These are phyloP conservation scores for Calonectria pseudoturangicola DNA, from an alignment of 2,329 filamentous ascomycete species.

Conservation along the genomic window DNA sequence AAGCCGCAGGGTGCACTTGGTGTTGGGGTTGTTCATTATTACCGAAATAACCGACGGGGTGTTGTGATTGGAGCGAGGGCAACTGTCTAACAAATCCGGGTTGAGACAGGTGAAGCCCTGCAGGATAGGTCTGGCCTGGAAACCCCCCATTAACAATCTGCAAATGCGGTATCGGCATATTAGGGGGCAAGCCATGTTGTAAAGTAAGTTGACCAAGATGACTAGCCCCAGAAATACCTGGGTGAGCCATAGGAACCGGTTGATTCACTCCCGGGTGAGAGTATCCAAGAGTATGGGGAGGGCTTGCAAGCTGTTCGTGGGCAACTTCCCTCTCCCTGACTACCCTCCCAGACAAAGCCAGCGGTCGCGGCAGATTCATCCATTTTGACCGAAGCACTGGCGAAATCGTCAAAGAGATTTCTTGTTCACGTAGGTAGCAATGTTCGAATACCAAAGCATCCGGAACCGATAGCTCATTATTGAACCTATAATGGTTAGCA, in stretches of 20 bases:
- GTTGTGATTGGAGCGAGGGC: constrained; percentile 15
- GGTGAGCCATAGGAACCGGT: constrained; percentile 20
- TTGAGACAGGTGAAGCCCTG: constrained; percentile 38
- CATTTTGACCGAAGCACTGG: constrained; percentile 59
- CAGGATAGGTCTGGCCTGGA: constrained; percentile 23
- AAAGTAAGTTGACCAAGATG: constrained; percentile 34
- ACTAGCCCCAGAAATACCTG: neutral
- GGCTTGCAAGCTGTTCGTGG: constrained; percentile 11
- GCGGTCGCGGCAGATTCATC: constrained; percentile 35
- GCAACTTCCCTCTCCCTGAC: constrained; percentile 25
- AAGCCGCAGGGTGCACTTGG: neutral
- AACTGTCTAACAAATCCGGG: constrained; percentile 31
- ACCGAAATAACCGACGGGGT: constrained; percentile 23
- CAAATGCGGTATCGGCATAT: constrained; percentile 14
- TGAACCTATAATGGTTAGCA: constrained; percentile 51
- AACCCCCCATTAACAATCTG: constrained; percentile 13
- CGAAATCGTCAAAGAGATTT: constrained; percentile 52
- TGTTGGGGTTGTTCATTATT: constrained; percentile 27
- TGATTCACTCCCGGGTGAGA: constrained; percentile 1
- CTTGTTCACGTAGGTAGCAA: constrained; percentile 52
- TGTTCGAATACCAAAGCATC: constrained; percentile 51
- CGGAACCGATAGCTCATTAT: constrained; percentile 51
- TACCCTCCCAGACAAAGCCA: neutral
- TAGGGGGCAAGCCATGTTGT: constrained; percentile 37
- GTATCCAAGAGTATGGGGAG: constrained; percentile 10